Conservation (phyloP, 1,139 yeast species). For the Geotrichum restrictum region DNA sequence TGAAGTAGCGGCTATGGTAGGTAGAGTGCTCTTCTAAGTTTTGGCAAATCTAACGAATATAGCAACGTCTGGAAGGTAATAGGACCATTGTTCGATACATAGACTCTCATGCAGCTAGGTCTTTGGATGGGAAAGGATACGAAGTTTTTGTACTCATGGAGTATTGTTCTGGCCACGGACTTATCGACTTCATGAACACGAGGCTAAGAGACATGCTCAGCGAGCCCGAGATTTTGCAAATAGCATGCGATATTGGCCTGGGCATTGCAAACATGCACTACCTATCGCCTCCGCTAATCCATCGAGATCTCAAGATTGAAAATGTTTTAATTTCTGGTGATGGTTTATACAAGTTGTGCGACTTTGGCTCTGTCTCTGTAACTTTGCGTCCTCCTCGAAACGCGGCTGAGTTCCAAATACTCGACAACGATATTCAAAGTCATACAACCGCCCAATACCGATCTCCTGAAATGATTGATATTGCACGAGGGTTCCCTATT, state of each 20-base stretch:
- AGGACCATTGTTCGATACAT: conserved; percentile 80
- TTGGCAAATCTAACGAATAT: not conserved
- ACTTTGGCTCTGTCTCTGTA: conserved; percentile 87
- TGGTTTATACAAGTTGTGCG: conserved; percentile 78
- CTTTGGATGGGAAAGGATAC: conserved; percentile 47
- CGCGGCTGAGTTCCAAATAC: conserved; percentile 59
- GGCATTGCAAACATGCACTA: conserved; percentile 91
- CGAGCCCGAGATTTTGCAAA: conserved; percentile 75
- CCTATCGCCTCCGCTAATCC: conserved; percentile 76
- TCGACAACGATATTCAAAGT: conserved; percentile 79
- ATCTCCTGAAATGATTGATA: conserved; percentile 94
- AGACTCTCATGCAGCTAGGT: conserved; percentile 89
- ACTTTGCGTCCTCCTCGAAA: conserved; percentile 62
- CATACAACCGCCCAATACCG: conserved; percentile 98
- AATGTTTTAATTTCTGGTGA: conserved; percentile 77
- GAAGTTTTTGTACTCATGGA: conserved; percentile 94
- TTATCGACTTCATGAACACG: conserved; percentile 93
- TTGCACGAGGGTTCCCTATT: conserved; percentile 76
- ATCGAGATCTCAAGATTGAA: conserved; percentile 92
- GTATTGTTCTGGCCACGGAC: conserved; percentile 73
- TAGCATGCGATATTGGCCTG: conserved; percentile 75
- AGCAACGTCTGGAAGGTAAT: conserved; percentile 69
- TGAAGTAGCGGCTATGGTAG: conserved; percentile 73
- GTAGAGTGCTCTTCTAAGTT: conserved; percentile 3
- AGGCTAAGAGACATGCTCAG: conserved; percentile 73